Base-by-base conservation (phyloP, 106 monocot species). In the Allium sativum region DNA sequence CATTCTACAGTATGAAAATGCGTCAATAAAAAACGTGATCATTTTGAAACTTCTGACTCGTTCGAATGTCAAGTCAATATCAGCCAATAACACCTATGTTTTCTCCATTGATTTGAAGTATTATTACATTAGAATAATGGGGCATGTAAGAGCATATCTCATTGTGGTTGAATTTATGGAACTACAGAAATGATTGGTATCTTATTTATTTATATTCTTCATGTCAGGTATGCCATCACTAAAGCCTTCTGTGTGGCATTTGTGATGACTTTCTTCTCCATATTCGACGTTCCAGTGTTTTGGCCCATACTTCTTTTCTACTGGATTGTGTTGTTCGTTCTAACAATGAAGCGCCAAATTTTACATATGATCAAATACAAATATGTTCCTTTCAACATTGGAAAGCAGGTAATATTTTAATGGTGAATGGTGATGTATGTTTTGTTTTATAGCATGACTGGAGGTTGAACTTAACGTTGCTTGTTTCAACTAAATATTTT, bases 321-420 rank as follows among this genome's bases (percentile, higher is more conserved):
- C 62, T 87, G 87, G 87, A 62, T 87, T 40, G 82, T 87, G 42
- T 79, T 87, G 14, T 82, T 87, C 65, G 59, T 76, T 52, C 67
- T 87, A 42, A 87, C 82, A 21, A 87, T 87, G 87, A 87, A 87
- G 52, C 82, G 87, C 15, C 87, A 87, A 58, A 87, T 87, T 61
- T 22, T 82, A 40, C 82, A 87, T 56, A 87, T 87, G 82, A 65
- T 82, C 74, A 87, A 87, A 58, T 87, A 79, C 67, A 87, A 79
- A 58, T 87, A 87, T 66, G 58, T 87, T n/a, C 87, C 82, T 21
- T 72, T 87, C 73, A 77, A 58, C 76, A 50, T 72, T 9, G 87
- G 87, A 57, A 87, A 87, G 61, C 79, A 87, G 87, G 86, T 86
- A 52, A 45, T n/a, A 43, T 3, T 45, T 46, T 19, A 20, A 11